These are phyloP conservation scores for Mycosarcoma maydis DNA, from an alignment of 1,284 basidiomycete species.

Conservation along the genomic window DNA sequence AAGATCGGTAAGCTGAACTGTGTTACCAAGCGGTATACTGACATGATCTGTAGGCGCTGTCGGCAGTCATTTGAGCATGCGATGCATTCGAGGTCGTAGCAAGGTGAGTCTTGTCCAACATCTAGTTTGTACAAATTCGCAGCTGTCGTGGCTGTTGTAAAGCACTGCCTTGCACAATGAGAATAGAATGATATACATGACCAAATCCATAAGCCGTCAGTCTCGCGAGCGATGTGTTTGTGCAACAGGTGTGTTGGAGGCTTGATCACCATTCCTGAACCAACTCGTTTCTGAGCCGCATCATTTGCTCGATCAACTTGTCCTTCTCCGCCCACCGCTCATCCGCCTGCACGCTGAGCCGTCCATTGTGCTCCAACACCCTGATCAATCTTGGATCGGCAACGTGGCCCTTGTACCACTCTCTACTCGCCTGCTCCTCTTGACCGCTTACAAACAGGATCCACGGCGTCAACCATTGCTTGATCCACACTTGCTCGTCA, in stretches of 20 bases:
- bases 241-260: no score
- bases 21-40: no score
- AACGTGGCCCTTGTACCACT: constrained; percentile 15
- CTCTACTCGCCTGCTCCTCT: constrained; percentile 4
- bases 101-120: not conserved
- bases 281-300: constrained; percentile 16
- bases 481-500: constrained; percentile 4
- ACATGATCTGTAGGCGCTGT: no score
- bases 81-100: not conserved
- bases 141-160: not conserved
- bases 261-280: constrained; percentile 9
- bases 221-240: no score
- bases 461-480: constrained; percentile 24
- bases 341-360: constrained; percentile 12
- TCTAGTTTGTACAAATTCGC: not conserved
- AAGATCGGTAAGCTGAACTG: no score
- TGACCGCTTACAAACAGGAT: constrained; percentile 18
- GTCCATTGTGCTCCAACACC: constrained; percentile 13
- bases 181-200: no score
- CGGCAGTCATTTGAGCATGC: no score
- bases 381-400: constrained; percentile 10
- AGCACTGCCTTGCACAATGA: no score
- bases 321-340: constrained; percentile 29
- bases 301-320: constrained; percentile 20
- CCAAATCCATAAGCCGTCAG: no score